Evolutionary conservation across 2,329 filamentous ascomycete genomes (phyloP).

Genomic region (Ascochyta viciae-villosae): DNA sequence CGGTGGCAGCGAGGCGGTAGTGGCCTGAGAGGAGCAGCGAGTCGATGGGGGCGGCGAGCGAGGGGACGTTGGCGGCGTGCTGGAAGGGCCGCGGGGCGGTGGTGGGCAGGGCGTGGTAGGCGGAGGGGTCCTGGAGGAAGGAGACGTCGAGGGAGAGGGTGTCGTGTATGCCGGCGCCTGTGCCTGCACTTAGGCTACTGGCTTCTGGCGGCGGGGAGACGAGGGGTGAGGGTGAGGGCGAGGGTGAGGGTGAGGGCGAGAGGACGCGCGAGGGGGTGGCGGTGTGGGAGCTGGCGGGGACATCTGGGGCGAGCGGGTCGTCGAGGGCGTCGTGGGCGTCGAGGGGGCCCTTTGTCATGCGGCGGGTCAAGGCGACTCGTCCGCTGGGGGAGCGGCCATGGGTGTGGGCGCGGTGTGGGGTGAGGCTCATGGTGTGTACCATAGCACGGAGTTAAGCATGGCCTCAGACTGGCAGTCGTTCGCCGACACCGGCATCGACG

Average conservation of each 20-base stretch:
- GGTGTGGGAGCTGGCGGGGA: conserved; percentile 1
- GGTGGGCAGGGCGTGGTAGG: conserved; percentile 81
- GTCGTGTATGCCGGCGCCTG: not conserved
- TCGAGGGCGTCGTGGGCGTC: conserved; percentile 55
- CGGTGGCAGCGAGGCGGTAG: conserved; percentile 79
- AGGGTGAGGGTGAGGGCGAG: conserved; percentile 24
- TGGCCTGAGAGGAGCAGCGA: conserved; percentile 74
- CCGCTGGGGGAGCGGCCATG: conserved; percentile 42
- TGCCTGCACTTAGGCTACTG: conserved; percentile 2
- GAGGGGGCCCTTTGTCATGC: conserved; percentile 79
- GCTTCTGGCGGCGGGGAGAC: conserved; percentile 44
- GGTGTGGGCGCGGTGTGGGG: conserved; percentile 23
- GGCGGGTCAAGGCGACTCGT: conserved; percentile 66
- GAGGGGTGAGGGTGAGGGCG: conserved; percentile 36
- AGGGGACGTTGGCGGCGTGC: conserved; percentile 69
- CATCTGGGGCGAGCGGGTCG: conserved; percentile 2
- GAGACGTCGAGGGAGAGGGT: conserved; percentile 14
- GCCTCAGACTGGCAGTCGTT: too few species aligned
- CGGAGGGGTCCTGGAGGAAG: conserved; percentile 78
- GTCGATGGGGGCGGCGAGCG: conserved; percentile 65
- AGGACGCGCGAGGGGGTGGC: conserved; percentile 3
- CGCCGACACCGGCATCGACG: not conserved
- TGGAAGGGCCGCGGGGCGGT: conserved; percentile 71
- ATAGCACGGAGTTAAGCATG: too few species aligned
- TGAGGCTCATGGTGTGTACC: conserved; percentile 18